Base-by-base conservation (phyloP, 176 grass and related monocot genomes). In the Avena insularis region DNA sequence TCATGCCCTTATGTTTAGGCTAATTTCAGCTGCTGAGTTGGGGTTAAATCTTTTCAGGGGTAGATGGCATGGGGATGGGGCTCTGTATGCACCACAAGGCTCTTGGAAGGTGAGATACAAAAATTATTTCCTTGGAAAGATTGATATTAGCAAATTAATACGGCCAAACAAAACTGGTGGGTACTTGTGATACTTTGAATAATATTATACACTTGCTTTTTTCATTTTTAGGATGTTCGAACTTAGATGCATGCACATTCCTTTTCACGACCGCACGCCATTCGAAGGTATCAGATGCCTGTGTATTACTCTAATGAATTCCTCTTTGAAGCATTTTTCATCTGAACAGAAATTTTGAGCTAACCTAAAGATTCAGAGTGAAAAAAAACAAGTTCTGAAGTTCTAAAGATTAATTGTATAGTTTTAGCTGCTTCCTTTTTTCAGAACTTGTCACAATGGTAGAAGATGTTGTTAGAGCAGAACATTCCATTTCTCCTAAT, bases 41-140 rank as follows among this genome's bases (percentile, higher is more conserved):
- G 9, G n/a, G 9, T 58, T 16, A 33, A 19, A 45, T 67, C 14
- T 8, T 68, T 60, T 75, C 73, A 94, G 93, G 90, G 12, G 35
- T 86, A n/a, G 90, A 90, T 69, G 93, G 93, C 14, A 92, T 83
- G 81, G 93, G 93, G 17, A 78, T 86, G 82, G 93, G 93, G 15
- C 93, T 94, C n/a, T 88, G 91, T 49, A 94, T 94, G 93, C 93
- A 94, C 83, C 92, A 94, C 66, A 85, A 90, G 85, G 92, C 87
- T 75, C 92, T 94, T 61, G 92, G 92, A 57, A 94, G 92, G 92
- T 90, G 35, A 19, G 47, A 86, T 87, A 20, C 4, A 36, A 14
- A 33, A 1, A 72, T 17, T 56, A 74, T 1, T 45, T 57, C 9
- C 48, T 2, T n/a, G 1, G 12, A 43, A 9, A 53, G 43, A 16